Base-by-base conservation (phyloP, 129 eudicot species). In the Solidago caesia region DNA sequence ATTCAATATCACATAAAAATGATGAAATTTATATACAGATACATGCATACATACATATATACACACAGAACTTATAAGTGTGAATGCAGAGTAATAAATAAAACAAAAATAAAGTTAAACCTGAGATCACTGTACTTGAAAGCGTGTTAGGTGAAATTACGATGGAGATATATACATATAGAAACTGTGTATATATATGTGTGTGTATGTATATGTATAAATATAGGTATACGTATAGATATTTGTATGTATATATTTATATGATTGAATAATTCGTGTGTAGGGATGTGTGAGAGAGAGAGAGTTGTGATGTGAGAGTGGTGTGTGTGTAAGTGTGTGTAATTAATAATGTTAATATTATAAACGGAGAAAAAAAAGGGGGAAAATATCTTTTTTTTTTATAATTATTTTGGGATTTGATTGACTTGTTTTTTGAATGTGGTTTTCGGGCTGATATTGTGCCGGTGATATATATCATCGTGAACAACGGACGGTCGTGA, bases 391-490 rank as follows among this genome's bases (percentile, higher is more conserved):
- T 78, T 58, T 26, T 26, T 21, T 21, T 58, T 14, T 48, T 10
- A 21, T 21, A 21, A 51, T 51, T 12, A 51, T 51, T 51, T 53
- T 53, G 39, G 39, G 39, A 33, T 33, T 61, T 25, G 41, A 48
- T 77, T 70, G 76, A 70, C 76, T 65, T 55, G 67, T 29, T 42
- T 44, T 65, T 71, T 62, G 63, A 65, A 79, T 7, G 52, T 44
- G 78, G 73, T 72, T 72, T 75, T 79, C 83, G 78, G 83, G 83
- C 83, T 16, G 52, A 4, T 72, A 64, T 72, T 11, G 46, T 78
- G 83, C 83, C 83, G 78, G 78, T 51, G 77, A 70, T 33, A 3
- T 33, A 33, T 3, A 1, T 33, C 39, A 33, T 33, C 39, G 3
- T 33, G 39, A 3, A 33, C 39, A 33, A 33, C 3, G 39, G 39